A percentile compares a stretch with the other conserved stretches of the same genome.
Conservation (phyloP, 1,139 yeast genomes). For the Candida sp. region DNA sequence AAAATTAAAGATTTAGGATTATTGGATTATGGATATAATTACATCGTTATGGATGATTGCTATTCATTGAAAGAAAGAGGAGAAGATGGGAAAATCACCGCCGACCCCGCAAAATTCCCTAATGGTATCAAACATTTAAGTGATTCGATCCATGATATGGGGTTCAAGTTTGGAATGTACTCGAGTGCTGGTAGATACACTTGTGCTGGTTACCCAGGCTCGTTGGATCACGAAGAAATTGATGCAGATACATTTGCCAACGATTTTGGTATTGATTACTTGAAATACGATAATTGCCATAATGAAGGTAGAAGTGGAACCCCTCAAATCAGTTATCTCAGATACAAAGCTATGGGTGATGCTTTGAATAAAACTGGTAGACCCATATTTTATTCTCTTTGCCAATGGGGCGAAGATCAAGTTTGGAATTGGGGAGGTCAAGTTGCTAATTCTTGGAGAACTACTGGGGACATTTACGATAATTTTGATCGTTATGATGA, state of each 20-base stretch:
- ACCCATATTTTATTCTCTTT: slow-evolving; percentile 19
- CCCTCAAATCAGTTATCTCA: slow-evolving; percentile 13
- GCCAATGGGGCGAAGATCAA: slow-evolving; percentile 22
- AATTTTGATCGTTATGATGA: slow-evolving; percentile 17
- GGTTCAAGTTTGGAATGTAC: slow-evolving; percentile 23
- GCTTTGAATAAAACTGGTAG: slow-evolving; percentile 21
- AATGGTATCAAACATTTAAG: slow-evolving; percentile 17
- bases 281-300: slow-evolving; percentile 25
- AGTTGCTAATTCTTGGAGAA: slow-evolving; percentile 23
- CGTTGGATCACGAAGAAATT: slow-evolving; percentile 17
- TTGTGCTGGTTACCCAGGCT: slow-evolving; percentile 23
- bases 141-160: slow-evolving; percentile 17
- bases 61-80: slow-evolving; percentile 13
- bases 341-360: slow-evolving; percentile 20
- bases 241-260: slow-evolving; percentile 22
- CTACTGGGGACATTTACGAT: slow-evolving; percentile 18
- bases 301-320: slow-evolving; percentile 19
- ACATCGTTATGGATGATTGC: slow-evolving; percentile 24
- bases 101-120: slow-evolving; percentile 18
- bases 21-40: slow-evolving; percentile 18
- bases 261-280: slow-evolving; percentile 20
- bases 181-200: slow-evolving; percentile 22
- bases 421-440: slow-evolving; percentile 20
- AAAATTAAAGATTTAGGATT: slow-evolving; percentile 15
- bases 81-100: slow-evolving; percentile 4